Evolutionary conservation across 1,139 yeast species (phyloP), one percentile per base, ranked within the genome.

Genomic region (Suhomyces bokatorum): DNA sequence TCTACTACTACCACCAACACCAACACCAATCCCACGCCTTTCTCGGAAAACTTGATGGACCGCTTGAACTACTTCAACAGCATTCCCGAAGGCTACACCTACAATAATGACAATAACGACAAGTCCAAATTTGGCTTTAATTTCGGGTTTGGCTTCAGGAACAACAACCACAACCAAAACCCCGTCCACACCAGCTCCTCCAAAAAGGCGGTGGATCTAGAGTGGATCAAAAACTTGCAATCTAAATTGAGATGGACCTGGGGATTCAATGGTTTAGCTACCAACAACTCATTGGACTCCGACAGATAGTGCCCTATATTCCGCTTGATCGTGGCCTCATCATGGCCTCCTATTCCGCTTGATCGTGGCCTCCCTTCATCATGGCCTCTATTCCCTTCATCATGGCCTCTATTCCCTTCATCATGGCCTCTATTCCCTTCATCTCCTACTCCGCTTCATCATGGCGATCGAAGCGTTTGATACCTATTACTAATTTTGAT

Each of bases 191-290:
- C 39, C 24, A 14, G 22, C 27, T 32, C 40, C 20, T 54, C 52
- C 37, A 56, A 48, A 37, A 44, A 42, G 24, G 30, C 40, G 10
- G 43, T 52, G 30, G 62, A 56, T 33, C 39, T 57, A 24, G 65
- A 57, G 35, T 67, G 73, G 73, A 49, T 68, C 15, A 53, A 55
- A 26, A 54, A 46, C 11, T 52, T 68, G 40, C 70, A 60, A 35
- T 54, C 61, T 30, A 66, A 64, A 45, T 50, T 69, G 14, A 49
- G 67, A 35, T 67, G 70, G 70, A 56, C 66, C 35, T 66, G 70
- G 70, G 45, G 46, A 17, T 46, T 42, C 44, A 45, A 39, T 33
- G 48, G 45, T 41, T 44, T 37, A 32, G 44, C 24, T 3, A 27
- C 22, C 7, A 40, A 38, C 29, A 44, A 44, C 47, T 44, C 47